Conservation (phyloP, 108 stramenopile species). For the Stephanodiscus minutulus region DNA sequence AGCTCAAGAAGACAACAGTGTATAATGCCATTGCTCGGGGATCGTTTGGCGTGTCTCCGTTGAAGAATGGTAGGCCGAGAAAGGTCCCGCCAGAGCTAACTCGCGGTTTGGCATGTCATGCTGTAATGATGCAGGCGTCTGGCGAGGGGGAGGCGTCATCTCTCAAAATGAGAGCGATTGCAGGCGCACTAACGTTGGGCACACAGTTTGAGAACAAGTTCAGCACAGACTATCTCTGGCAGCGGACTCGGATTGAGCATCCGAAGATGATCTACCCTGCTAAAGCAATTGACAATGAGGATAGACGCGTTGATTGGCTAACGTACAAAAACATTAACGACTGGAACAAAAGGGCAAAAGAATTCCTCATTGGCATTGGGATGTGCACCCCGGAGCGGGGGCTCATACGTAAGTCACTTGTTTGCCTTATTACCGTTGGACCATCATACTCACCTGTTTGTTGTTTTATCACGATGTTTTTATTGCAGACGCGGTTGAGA, state of each 20-base stretch:
- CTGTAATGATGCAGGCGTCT: slow-evolving; percentile 1
- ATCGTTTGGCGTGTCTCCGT: background rate
- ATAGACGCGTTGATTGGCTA: slow-evolving; percentile 1
- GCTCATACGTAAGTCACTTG: background rate
- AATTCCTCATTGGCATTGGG: background rate
- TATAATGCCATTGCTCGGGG: background rate
- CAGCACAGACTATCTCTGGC: background rate
- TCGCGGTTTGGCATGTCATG: background rate
- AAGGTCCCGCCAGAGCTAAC: background rate
- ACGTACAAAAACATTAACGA: background rate
- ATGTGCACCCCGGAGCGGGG: background rate
- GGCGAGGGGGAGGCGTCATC: slow-evolving; percentile 1
- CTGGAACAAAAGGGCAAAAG: background rate
- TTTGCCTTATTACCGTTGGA: background rate
- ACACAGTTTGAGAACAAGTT: background rate
- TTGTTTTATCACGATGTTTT: background rate
- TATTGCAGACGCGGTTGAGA: background rate
- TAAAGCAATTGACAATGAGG: background rate
- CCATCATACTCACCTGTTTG: background rate
- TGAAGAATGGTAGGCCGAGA: background rate
- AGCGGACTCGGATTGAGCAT: background rate
- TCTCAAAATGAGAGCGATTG: background rate
- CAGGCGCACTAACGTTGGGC: background rate
- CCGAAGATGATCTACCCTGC: background rate
- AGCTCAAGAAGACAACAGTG: background rate